Conservation (phyloP, 805 yeast species). For the Schizosaccharomyces japonicus region DNA sequence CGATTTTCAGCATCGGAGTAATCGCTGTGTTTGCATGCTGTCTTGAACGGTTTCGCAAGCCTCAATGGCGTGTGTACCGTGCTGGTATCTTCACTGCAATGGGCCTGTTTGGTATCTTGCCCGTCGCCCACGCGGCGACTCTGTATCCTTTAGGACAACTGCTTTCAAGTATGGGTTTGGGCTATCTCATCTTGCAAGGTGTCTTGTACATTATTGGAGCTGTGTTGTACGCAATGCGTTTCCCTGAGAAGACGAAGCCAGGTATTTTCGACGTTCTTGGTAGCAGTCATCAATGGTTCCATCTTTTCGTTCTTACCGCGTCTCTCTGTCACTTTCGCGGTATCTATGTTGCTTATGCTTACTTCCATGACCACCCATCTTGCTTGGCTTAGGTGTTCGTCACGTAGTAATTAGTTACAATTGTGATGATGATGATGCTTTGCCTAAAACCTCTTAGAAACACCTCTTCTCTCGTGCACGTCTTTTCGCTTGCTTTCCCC, state of each 20-base stretch:
- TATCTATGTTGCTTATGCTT: constrained; percentile 29
- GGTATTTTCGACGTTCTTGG: constrained; percentile 34
- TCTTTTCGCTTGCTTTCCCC: too few relatives aligned
- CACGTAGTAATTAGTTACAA: too few relatives aligned
- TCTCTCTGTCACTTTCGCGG: constrained; percentile 49
- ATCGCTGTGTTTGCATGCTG: constrained; percentile 42
- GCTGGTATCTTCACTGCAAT: constrained; percentile 58
- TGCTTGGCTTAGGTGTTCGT: too few relatives aligned
- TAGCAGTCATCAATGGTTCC: constrained; percentile 62
- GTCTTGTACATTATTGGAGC: constrained; percentile 60
- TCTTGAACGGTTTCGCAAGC: constrained; percentile 39
- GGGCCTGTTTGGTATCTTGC: constrained; percentile 56
- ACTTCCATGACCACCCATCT: constrained; percentile 11
- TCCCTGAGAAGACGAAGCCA: constrained; percentile 49
- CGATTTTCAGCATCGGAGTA: constrained; percentile 33
- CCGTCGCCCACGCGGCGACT: constrained; percentile 31
- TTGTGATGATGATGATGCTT: too few relatives aligned
- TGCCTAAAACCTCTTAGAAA: too few relatives aligned
- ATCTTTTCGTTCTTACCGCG: constrained; percentile 19
- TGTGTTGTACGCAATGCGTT: constrained; percentile 44
- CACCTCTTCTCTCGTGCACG: too few relatives aligned
- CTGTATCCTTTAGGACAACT: constrained; percentile 19
- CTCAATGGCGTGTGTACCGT: constrained; percentile 50
- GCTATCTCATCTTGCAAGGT: constrained; percentile 49
- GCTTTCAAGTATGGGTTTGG: constrained; percentile 26